Conservation (phyloP, 2,329 filamentous ascomycete genomes). For the Scedosporium minutisporum region DNA sequence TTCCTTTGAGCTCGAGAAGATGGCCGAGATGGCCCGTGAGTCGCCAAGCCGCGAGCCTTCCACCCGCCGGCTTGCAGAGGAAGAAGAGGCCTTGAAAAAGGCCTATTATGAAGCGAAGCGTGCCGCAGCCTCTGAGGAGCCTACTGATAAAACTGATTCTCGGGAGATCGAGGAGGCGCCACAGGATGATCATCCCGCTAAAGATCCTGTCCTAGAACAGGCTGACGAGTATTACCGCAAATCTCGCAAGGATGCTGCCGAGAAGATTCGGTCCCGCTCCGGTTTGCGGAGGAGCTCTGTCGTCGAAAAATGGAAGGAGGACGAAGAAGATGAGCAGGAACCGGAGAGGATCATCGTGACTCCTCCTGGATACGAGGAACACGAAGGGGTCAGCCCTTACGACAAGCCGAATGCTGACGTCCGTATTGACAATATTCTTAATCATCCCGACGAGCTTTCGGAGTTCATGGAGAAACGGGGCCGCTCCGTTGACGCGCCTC, state of each 20-base stretch:
- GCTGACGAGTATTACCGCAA: constrained; percentile 51
- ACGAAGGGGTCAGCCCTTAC: constrained; percentile 33
- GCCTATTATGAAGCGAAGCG: constrained; percentile 36
- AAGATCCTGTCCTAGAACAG: constrained; percentile 43
- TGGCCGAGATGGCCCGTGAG: constrained; percentile 18
- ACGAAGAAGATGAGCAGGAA: constrained; percentile 20
- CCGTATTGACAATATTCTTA: constrained; percentile 47
- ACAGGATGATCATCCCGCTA: constrained; percentile 20
- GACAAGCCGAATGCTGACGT: constrained; percentile 56
- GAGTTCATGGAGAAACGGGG: constrained; percentile 17
- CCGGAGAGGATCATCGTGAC: constrained; percentile 39
- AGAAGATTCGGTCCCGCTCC: constrained; percentile 44
- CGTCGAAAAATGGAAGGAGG: constrained; percentile 41
- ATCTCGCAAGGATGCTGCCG: constrained; percentile 40
- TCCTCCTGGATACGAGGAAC: constrained; percentile 41
- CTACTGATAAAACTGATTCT: constrained; percentile 21
- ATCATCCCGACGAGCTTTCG: constrained; percentile 37
- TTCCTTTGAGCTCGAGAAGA: constrained; percentile 34
- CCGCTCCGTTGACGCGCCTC: constrained; percentile 8
- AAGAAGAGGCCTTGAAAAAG: constrained; percentile 32
- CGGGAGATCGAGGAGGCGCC: constrained; percentile 33
- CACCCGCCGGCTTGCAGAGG: constrained; percentile 22
- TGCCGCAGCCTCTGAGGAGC: constrained; percentile 37
- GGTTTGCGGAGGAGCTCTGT: constrained; percentile 43
- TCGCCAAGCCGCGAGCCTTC: constrained; percentile 14